Evolutionary conservation across 805 yeast species (phyloP).

Genomic region (Wickerhamiella occidentalis): DNA sequence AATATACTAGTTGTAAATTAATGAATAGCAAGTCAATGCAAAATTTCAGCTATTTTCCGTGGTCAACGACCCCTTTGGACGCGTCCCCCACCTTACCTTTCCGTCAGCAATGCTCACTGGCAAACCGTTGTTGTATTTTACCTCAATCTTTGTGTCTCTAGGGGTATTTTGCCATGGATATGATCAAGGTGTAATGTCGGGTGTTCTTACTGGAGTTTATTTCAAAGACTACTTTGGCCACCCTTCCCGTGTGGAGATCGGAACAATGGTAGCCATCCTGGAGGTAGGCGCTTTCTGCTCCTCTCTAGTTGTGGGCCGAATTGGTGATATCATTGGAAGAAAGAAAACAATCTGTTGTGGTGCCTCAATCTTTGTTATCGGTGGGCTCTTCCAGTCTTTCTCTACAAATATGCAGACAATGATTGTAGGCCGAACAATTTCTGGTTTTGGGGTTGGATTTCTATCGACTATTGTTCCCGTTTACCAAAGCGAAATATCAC

Average conservation of each 20-base stretch:
- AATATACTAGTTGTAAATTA: too few species aligned
- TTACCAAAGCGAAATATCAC: conserved; percentile 80
- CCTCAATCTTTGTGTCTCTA: conserved; percentile 33
- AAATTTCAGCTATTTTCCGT: not conserved
- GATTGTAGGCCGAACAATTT: conserved; percentile 62
- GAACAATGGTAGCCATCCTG: conserved; percentile 76
- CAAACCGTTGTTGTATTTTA: conserved; percentile 31
- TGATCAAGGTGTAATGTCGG: conserved; percentile 86
- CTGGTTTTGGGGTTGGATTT: conserved; percentile 82
- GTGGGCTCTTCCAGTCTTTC: conserved; percentile 63
- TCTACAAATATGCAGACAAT: conserved; percentile 43
- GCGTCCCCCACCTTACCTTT: conserved; percentile 1
- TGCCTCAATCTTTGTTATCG: conserved; percentile 61
- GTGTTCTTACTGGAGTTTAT: conserved; percentile 61
- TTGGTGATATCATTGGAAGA: conserved; percentile 72
- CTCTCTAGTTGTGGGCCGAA: conserved; percentile 62
- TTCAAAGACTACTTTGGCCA: conserved; percentile 58
- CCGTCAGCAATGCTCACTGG: conserved; percentile 23
- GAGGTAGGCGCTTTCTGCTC: conserved; percentile 81
- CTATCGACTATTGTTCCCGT: conserved; percentile 76
- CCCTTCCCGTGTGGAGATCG: conserved; percentile 65
- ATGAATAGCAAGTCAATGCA: not conserved
- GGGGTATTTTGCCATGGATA: conserved; percentile 62
- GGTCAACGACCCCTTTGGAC: not conserved
- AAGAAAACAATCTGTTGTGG: conserved; percentile 70